phyloP scores from a whole-genome alignment of 2,329 filamentous ascomycete species.

The Colletotrichum musae region DNA sequence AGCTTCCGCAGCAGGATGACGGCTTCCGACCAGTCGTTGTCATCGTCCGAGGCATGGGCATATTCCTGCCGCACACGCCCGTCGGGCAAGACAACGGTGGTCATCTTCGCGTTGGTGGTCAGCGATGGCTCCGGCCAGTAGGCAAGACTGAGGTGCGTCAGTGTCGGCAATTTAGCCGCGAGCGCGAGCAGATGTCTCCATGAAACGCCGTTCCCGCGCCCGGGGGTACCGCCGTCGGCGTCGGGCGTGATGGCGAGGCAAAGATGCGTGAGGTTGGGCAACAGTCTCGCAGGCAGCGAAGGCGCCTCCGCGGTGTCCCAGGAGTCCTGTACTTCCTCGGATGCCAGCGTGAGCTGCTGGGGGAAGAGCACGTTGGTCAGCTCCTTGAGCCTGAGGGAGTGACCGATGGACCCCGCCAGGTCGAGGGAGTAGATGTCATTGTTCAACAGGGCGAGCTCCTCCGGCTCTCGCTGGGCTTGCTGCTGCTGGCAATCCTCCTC shows the following conservation, averaged over 20 bases:
- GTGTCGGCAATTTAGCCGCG: slow-evolving; percentile 64
- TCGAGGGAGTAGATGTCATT: slow-evolving; percentile 67
- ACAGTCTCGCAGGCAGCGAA: slow-evolving; percentile 50
- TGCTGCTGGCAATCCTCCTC: slow-evolving; percentile 39
- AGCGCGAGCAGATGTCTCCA: slow-evolving; percentile 72
- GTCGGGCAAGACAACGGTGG: slow-evolving; percentile 61
- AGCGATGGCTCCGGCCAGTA: slow-evolving; percentile 74
- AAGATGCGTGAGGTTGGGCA: slow-evolving; percentile 73
- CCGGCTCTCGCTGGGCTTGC: slow-evolving; percentile 44
- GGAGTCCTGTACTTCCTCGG: slow-evolving; percentile 61
- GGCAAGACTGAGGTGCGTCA: slow-evolving; percentile 74
- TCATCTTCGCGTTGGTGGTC: slow-evolving; percentile 67
- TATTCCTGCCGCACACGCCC: slow-evolving; percentile 67
- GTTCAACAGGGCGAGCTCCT: slow-evolving; percentile 52
- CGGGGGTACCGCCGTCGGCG: slow-evolving; percentile 34
- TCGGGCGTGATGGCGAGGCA: slow-evolving; percentile 67
- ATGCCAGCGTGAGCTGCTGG: slow-evolving; percentile 40
- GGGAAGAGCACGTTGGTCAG: slow-evolving; percentile 66
- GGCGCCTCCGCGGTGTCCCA: slow-evolving; percentile 63
- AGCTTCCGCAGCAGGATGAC: slow-evolving; percentile 69
- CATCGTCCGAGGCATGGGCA: slow-evolving; percentile 70
- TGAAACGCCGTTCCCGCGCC: slow-evolving; percentile 56
- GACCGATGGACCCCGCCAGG: slow-evolving; percentile 66
- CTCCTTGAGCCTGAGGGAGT: slow-evolving; percentile 66
- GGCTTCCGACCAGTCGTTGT: slow-evolving; percentile 73